Conservation (phyloP, 192 early-diverging fungal species). For the Backusella circina region DNA sequence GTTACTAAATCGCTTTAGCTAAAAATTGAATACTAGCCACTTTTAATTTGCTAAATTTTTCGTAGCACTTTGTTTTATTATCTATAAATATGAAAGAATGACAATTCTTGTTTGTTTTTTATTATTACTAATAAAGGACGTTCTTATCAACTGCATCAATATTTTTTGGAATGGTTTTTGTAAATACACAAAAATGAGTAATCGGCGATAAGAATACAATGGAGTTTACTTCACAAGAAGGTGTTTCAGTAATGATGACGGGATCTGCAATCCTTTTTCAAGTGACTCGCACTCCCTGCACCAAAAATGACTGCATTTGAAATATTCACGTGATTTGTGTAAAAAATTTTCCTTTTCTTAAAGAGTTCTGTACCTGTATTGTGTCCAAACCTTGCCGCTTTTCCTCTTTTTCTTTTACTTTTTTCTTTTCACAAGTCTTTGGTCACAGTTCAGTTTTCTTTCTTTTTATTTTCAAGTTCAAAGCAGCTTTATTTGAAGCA, state of each 20-base stretch:
- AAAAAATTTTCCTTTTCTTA: neutral
- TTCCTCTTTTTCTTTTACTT: neutral
- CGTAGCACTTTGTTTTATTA: neutral
- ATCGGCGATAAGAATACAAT: neutral
- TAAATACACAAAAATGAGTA: neutral
- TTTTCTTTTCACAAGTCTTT: neutral
- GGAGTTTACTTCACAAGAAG: neutral
- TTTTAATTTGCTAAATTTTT: neutral
- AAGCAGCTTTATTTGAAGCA: neutral
- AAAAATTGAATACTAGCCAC: neutral
- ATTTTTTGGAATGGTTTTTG: neutral
- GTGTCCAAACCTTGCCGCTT: neutral
- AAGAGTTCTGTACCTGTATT: neutral
- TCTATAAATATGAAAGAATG: neutral
- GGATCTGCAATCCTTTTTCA: neutral
- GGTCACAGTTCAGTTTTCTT: neutral
- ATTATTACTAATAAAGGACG: neutral
- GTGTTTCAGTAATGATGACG: neutral
- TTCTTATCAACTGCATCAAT: neutral
- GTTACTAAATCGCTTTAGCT: neutral
- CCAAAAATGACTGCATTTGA: neutral
- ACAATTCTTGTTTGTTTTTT: neutral
- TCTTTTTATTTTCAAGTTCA: neutral
- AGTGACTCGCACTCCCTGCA: neutral
- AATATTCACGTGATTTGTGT: neutral